phyloP scores from a whole-genome alignment of 2,329 filamentous ascomycete genomes.

The Lojkania enalia region DNA sequence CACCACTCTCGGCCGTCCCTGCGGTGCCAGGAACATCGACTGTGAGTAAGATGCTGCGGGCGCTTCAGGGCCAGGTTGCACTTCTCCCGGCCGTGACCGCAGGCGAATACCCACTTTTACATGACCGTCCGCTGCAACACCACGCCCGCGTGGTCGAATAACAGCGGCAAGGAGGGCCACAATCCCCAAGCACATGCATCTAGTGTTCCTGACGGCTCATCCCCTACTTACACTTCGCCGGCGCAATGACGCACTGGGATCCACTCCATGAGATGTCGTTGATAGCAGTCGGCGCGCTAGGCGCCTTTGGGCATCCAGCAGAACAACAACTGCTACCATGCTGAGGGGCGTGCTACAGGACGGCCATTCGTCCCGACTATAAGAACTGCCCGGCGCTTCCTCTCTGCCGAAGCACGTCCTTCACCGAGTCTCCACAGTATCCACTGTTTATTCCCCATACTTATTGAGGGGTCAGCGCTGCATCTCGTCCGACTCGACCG shows the following conservation, averaged over 20 bases:
- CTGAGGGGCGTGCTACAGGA: no score
- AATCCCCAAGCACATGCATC: constrained; percentile 13
- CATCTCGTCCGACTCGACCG: background rate
- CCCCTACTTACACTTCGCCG: background rate
- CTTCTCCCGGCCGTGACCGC: constrained; percentile 33
- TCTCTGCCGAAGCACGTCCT: no score
- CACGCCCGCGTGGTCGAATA: constrained; percentile 11
- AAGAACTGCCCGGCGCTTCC: no score
- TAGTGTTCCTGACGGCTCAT: background rate
- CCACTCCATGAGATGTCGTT: constrained; percentile 13
- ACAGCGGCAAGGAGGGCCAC: constrained; percentile 6
- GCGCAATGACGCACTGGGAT: constrained; percentile 17
- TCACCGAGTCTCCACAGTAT: background rate
- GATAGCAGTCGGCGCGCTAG: constrained; percentile 19
- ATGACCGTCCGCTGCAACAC: constrained; percentile 19
- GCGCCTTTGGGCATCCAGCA: constrained; percentile 18
- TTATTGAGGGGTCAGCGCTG: background rate
- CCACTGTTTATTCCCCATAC: background rate
- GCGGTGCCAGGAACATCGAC: no score
- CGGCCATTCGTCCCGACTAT: no score
- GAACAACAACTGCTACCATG: no score
- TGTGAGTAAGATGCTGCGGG: no score
- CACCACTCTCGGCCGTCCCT: no score
- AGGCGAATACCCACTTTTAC: constrained; percentile 25
- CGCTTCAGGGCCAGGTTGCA: no score